phyloP scores from a whole-genome alignment of 2,329 filamentous ascomycete species.

The Talaromyces funiculosus region DNA sequence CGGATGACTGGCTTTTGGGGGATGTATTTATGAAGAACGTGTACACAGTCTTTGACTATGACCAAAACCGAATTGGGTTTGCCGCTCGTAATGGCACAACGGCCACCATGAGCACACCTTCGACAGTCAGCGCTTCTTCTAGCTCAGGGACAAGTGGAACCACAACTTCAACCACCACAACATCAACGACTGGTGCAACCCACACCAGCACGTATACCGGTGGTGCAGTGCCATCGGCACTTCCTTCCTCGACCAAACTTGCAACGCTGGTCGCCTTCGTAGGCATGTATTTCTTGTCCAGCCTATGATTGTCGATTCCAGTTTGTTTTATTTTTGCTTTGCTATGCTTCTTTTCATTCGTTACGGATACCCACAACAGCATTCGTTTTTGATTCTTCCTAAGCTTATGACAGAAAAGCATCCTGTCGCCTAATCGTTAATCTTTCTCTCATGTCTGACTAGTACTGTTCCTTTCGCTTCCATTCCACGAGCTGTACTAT shows the following conservation, averaged over 20 bases:
- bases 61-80: conserved; percentile 43
- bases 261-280: background rate
- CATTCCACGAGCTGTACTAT: conserved; percentile 1
- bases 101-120: background rate
- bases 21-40: conserved; percentile 87
- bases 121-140: background rate
- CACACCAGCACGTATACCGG: background rate
- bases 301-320: background rate
- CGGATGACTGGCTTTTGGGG: conserved; percentile 68
- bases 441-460: conserved; percentile 1
- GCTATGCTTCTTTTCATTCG: conserved; percentile 3
- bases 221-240: background rate
- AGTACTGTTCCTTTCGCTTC: background rate
- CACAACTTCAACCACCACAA: conserved; percentile 1
- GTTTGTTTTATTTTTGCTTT: background rate
- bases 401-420: background rate
- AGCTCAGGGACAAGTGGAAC: background rate
- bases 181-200: background rate
- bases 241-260: background rate
- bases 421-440: conserved; percentile 13
- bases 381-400: conserved; percentile 1
- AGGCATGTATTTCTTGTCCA: background rate
- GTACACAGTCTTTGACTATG: conserved; percentile 77
- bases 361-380: conserved; percentile 12
- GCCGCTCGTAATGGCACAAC: conserved; percentile 16